These are phyloP conservation scores for Candida germanica DNA, from an alignment of 805 yeast genomes.

Conservation along the genomic window DNA sequence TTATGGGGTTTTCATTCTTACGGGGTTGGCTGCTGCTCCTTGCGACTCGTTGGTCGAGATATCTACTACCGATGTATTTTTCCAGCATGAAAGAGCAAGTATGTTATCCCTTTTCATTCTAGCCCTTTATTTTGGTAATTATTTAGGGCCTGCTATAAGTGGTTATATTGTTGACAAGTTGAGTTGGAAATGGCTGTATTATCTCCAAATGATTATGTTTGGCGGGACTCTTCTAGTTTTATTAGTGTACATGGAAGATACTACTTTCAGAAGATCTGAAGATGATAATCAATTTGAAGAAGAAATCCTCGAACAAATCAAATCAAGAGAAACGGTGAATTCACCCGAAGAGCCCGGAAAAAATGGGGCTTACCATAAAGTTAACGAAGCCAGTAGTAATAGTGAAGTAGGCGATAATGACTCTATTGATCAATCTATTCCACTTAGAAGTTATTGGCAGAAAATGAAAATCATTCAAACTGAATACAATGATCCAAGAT, in stretches of 20 bases:
- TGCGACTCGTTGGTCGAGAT: constrained; percentile 47
- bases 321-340: constrained; percentile 7
- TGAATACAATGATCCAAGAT: constrained; percentile 37
- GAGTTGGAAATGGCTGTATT: constrained; percentile 43
- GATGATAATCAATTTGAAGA: constrained; percentile 21
- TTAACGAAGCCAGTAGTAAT: constrained; percentile 15
- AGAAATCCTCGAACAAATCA: constrained; percentile 28
- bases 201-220: constrained; percentile 24
- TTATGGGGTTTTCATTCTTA: constrained; percentile 20
- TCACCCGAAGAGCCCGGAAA: constrained; percentile 6
- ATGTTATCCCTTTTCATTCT: constrained; percentile 30
- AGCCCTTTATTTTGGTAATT: constrained; percentile 43
- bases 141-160: constrained; percentile 43
- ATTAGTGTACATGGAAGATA: constrained; percentile 38
- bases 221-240: constrained; percentile 26
- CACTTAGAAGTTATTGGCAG: constrained; percentile 33
- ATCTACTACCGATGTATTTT: constrained; percentile 43
- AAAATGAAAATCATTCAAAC: constrained; percentile 33
- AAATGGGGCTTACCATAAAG: constrained; percentile 3
- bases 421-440: constrained; percentile 17
- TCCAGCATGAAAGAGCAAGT: constrained; percentile 41
- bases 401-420: constrained; percentile 18
- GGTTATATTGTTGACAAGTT: constrained; percentile 39
- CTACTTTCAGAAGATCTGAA: constrained; percentile 32
- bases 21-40: constrained; percentile 38